Conservation (phyloP, 225 moss, liverwort and hornwort species). For the Pleurozium schreberi region DNA sequence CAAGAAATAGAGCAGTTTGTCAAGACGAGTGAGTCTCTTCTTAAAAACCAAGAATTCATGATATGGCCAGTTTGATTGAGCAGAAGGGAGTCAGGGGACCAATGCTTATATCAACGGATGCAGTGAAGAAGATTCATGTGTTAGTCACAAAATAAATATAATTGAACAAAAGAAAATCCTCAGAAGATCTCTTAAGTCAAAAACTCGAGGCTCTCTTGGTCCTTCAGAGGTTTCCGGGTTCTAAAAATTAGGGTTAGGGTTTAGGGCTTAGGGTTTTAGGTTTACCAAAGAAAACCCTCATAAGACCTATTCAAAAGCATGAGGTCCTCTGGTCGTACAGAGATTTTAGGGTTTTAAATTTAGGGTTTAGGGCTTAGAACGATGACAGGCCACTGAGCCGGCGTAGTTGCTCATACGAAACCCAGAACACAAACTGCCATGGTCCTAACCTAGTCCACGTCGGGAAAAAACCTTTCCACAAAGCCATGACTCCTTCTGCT, state of each 20-base stretch:
- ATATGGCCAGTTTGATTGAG: no score
- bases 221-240: neutral
- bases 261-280: neutral
- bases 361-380: neutral
- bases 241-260: neutral
- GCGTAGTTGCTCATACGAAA: slow-evolving; percentile 90
- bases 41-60: no score
- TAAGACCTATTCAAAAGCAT: neutral
- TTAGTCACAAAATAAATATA: neutral
- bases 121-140: neutral
- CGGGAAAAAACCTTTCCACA: slow-evolving; percentile 96
- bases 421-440: slow-evolving; percentile 99
- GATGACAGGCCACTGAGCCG: slow-evolving; percentile 49
- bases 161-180: neutral
- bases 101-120: neutral
- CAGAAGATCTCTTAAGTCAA: no score
- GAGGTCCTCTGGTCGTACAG: neutral
- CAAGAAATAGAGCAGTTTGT: neutral
- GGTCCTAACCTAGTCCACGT: slow-evolving; percentile 88
- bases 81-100: neutral
- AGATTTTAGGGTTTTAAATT: neutral
- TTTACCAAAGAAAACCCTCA: neutral
- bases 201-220: neutral
- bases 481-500: slow-evolving; percentile 68
- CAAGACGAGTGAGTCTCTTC: neutral